Evolutionary conservation across 2,329 filamentous ascomycete genomes (phyloP), one percentile per base, ranked within the genome.

Genomic region (Leptoxyphium fumago): DNA sequence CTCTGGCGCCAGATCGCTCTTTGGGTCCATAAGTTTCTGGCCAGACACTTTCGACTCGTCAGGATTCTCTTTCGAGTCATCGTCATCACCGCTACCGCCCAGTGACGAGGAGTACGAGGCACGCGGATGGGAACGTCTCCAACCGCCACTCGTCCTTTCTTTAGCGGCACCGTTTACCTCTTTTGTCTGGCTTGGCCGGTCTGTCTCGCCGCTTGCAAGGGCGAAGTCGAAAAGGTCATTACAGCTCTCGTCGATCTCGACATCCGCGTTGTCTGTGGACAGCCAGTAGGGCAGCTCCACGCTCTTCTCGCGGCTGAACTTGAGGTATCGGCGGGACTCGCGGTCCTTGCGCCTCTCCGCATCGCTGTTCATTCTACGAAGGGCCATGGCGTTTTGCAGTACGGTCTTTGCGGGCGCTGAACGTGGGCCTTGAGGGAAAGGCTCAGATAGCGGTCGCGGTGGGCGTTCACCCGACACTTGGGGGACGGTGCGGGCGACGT

Each of bases 341-440:
- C 56, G 59, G 8, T 51, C 48, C 17, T 17, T 17, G 38, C 11
- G 14, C 17, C 21, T 28, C 14, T 40, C 38, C 11, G 61, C 58
- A 43, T 67, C 64, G 21, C 60, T 64, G 49, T 69, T 68, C 65
- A 67, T 67, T 15, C 65, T 57, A 5, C 66, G 54, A 2, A 69
- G 55, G 14, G 60, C 60, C 46, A 57, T 56, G 38, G 66, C 63
- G 7, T 62, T 63, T 29, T 59, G 57, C 11, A 64, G 59, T 4
- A 68, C 51, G 10, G 60, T 58, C 43, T 59, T 59, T 1, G 60
- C 57, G 2, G 65, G 62, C 8, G 54, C 55, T 2, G 48, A 45
- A 39, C 64, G 61, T 0, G 65, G 64, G 26, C 56, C 56, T 38
- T 29, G 15, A n/a, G 51, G 48, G 29, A 32, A 43, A 36, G 15